Evolutionary conservation across 139 green algal species (phyloP), one percentile per base, ranked within the genome.

Genomic region (Micractinium conductrix): DNA sequence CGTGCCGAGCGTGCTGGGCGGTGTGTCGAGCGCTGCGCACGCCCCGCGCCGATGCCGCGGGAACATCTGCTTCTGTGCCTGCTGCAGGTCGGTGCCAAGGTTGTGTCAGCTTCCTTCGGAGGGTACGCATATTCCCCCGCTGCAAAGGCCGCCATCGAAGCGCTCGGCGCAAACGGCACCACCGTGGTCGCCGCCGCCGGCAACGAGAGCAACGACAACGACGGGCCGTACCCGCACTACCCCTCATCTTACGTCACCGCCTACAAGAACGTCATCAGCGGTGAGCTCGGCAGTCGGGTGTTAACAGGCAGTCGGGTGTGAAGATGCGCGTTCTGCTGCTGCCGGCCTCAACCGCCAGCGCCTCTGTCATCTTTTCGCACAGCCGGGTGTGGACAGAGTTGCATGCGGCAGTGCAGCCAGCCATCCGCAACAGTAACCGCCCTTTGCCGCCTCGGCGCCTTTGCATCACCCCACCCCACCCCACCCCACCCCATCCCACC

Each of bases 401-500:
- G 48, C 48, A 58, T 16, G 48, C 16, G 48, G 48, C 16, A 58
- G 10, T 58, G 48, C 48, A 10, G 12, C 48, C 48, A 10, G 48
- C 16, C 48, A 16, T 58, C 53, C 53, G 53, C 53, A 30, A 21
- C 53, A 19, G 24, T 62, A 24, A 22, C 26, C 53, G 7, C 2
- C 53, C 8, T 19, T 62, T 16, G 19, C 53, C 5, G 2, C 53
- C 7, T 21, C 24, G 19, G 26, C 26, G 53, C 53, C 5, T 62
- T 19, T 22, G 8, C 26, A 16, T 21, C 53, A 19, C 53, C 10
- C 19, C 8, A 30, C 28, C n/a, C 17, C 40, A 24, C 78, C 50
- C 83, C 83, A 44, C 73, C 73, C 62, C 45, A 37, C 6, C 84
- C 79, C 55, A 24, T 33, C 22, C n/a, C 38, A 9, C 22, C 69